Percentiles rank a stretch among this genome's conserved stretches.
Conservation (phyloP, 345 rosid species). For the Brassica incana region DNA sequence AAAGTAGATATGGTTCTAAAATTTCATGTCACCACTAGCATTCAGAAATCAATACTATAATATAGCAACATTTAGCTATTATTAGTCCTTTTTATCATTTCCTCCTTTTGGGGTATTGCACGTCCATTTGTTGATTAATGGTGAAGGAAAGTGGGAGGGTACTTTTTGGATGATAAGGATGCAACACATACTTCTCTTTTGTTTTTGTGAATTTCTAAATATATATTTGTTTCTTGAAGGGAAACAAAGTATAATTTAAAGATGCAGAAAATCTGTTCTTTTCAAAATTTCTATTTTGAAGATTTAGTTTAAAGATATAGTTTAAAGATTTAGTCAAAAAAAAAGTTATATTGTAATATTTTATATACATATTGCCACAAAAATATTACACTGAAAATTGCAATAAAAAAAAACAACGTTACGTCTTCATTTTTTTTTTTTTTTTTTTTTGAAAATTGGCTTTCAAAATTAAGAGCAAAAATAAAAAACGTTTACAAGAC, state of each 20-base stretch:
- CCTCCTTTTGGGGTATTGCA: background rate
- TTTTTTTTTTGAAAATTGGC: too few species aligned
- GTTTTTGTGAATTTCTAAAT: constrained; percentile 15
- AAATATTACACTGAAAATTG: background rate
- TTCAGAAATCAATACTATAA: constrained; percentile 4
- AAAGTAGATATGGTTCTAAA: background rate
- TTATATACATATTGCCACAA: background rate
- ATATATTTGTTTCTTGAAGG: constrained; percentile 21
- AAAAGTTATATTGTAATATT: too few species aligned
- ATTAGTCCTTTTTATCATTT: background rate
- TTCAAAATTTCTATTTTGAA: background rate
- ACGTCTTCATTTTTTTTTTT: too few species aligned
- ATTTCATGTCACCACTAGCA: constrained; percentile 10
- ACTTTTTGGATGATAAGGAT: constrained; percentile 34
- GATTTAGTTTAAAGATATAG: too few species aligned
- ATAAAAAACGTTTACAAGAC: too few species aligned
- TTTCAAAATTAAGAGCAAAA: too few species aligned
- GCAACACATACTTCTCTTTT: background rate
- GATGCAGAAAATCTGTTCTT: constrained; percentile 12
- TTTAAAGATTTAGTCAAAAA: too few species aligned
- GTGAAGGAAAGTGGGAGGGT: constrained; percentile 28
- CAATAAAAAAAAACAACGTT: too few species aligned
- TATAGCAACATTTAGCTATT: background rate
- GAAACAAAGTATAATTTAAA: constrained; percentile 20
- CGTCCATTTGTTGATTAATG: background rate